Evolutionary conservation across 2,329 filamentous ascomycete genomes (phyloP).

Genomic region (Pseudogymnoascus verrucosus): DNA sequence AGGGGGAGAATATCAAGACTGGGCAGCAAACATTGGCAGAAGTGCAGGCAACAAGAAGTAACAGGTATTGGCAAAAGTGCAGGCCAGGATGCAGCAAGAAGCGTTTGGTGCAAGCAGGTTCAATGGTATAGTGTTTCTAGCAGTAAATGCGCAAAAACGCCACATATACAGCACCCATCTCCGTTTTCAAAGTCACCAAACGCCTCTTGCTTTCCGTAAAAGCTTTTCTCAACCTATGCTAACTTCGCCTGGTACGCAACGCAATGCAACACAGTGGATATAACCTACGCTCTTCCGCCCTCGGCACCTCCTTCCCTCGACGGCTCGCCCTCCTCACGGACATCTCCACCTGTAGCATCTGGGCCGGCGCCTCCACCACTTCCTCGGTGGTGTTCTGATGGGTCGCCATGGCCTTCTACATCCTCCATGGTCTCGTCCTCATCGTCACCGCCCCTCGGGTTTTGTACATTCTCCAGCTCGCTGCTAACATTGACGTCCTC

Average conservation of each 20-base stretch:
- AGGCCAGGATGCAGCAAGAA: background rate
- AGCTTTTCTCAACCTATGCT: background rate
- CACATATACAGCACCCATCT: constrained; percentile 3
- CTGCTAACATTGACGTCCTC: constrained; percentile 74
- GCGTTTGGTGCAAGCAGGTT: constrained; percentile 3
- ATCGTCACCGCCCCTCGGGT: constrained; percentile 48
- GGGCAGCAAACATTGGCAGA: background rate
- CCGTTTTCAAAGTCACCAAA: constrained; percentile 10
- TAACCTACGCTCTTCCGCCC: constrained; percentile 98
- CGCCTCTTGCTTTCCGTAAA: constrained; percentile 10
- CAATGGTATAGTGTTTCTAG: constrained; percentile 22
- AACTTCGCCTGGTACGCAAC: constrained; percentile 5
- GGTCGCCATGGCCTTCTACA: constrained; percentile 55
- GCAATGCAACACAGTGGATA: constrained; percentile 7
- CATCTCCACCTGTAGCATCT: constrained; percentile 82
- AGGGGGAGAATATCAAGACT: background rate
- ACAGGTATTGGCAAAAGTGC: background rate
- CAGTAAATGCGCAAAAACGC: constrained; percentile 25
- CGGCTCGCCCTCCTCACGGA: constrained; percentile 81
- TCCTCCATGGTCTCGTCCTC: constrained; percentile 75
- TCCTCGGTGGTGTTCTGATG: constrained; percentile 49
- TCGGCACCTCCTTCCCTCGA: constrained; percentile 90
- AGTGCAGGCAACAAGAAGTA: background rate
- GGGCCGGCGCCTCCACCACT: constrained; percentile 74
- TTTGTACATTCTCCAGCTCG: constrained; percentile 60